Evolutionary conservation across 306 rosid genomes (phyloP).

Genomic region (Dalbergia cultrata): DNA sequence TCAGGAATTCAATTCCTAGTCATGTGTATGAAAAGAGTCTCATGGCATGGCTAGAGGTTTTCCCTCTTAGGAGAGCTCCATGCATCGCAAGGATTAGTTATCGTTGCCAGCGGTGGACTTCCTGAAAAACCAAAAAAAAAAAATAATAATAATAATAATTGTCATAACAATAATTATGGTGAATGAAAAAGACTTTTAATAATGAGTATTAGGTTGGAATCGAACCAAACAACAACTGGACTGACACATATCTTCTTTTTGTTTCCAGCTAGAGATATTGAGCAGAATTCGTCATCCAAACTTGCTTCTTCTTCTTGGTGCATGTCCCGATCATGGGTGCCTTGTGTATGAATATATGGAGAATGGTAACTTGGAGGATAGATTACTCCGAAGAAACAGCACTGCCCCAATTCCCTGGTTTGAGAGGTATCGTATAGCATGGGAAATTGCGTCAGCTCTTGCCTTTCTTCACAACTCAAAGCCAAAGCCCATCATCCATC

Average conservation of each 20-base stretch:
- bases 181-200: conserved; percentile 3
- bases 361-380: conserved; percentile 92
- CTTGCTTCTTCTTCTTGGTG: conserved; percentile 94
- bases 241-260: conserved; percentile 46
- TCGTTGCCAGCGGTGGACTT: too few relatives aligned
- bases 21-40: too few relatives aligned
- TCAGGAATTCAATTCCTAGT: too few relatives aligned
- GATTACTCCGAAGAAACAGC: conserved; percentile 62
- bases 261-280: conserved; percentile 79
- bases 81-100: too few relatives aligned
- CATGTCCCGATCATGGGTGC: conserved; percentile 83
- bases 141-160: neutral
- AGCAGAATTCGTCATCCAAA: conserved; percentile 93
- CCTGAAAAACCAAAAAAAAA: neutral
- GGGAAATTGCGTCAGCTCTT: conserved; percentile 96
- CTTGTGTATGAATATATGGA: conserved; percentile 94
- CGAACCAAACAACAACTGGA: conserved; percentile 20
- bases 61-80: too few relatives aligned
- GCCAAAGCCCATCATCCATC: conserved; percentile 93
- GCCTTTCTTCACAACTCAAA: conserved; percentile 87
- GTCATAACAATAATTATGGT: neutral
- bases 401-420: conserved; percentile 87
- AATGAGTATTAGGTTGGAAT: conserved; percentile 12
- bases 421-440: conserved; percentile 89
- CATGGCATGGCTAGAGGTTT: too few relatives aligned